A percentile compares a stretch with the other conserved stretches of the same genome.
Conservation (phyloP, 306 rosid species). For the Malus orientalis region DNA sequence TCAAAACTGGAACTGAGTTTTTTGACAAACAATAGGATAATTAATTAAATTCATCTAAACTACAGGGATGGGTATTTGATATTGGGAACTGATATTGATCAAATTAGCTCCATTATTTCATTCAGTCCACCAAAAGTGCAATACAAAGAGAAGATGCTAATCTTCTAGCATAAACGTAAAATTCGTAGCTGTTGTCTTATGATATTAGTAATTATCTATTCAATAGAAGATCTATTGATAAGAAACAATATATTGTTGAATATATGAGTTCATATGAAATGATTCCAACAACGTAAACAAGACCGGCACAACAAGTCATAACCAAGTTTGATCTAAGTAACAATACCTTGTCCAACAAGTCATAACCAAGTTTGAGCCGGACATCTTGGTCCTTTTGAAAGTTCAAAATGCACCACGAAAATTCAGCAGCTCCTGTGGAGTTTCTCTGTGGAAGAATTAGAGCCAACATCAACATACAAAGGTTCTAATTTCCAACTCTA, state of each 20-base stretch:
- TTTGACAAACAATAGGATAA: too few relatives aligned
- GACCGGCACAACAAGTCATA: background rate
- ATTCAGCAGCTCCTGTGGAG: conserved; percentile 67
- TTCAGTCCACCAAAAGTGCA: background rate
- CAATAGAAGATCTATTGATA: background rate
- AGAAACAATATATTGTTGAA: background rate
- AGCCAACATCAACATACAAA: background rate
- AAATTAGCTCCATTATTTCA: background rate
- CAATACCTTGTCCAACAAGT: conserved; percentile 56
- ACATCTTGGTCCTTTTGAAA: conserved; percentile 85
- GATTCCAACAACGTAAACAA: background rate
- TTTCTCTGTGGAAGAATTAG: conserved; percentile 37
- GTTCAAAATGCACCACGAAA: conserved; percentile 61
- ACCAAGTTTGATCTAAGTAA: background rate
- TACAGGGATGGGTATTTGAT: too few relatives aligned
- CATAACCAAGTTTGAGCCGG: conserved; percentile 73
- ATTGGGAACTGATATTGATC: background rate
- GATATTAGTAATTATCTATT: background rate
- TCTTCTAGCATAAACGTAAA: background rate
- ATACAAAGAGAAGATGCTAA: background rate
- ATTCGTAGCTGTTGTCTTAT: background rate
- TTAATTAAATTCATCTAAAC: too few relatives aligned
- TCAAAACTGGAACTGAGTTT: background rate
- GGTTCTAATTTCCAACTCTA: background rate
- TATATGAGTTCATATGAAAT: background rate